Evolutionary conservation across 306 rosid species (phyloP), one percentile per base, ranked within the genome.

Genomic region (Malus sylvestris): DNA sequence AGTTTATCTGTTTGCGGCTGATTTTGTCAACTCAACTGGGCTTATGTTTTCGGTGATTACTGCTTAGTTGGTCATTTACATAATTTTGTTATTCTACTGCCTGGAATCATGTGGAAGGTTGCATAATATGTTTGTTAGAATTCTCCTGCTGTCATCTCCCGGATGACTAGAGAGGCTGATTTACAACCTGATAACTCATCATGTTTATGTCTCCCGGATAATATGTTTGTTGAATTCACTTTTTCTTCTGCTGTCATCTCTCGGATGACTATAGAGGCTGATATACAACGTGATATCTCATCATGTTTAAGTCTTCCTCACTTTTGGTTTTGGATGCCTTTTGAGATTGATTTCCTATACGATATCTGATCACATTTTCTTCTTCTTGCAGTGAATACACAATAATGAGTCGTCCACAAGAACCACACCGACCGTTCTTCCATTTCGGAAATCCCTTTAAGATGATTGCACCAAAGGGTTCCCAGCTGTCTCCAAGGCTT

Each of bases 391-490:
- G 96, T 58, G 4, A 63, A 77, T 68, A 57, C 6, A 52, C 71
- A 38, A 23, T 40, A 64, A 93, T 93, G 98, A 87, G 96, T 76
- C 88, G 85, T 68, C 79, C 97, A 78, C 92, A 88, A 71, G 93
- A 79, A 4, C 93, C 91, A 27, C 96, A 86, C 46, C 78, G 93
- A 23, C 80, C 89, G 6, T 87, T 91, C 85, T 93, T 91, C 77
- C 87, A 86, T 32, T 93, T 91, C 59, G 96, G 97, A 74, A 93
- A 91, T 79, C 97, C 96, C 68, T 91, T 93, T 72, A 85, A 89
- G 61, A 76, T 73, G 83, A 84, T 76, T 65, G 76, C 93, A 2
- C 84, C 91, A 8, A 91, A 88, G 88, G 86, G 88, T 71, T 86
- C 96, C 18, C 86, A 76, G 40, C n/a, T 86, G 84, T 81, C 96